phyloP scores from a whole-genome alignment of 176 grass and related monocot genomes.

The Tuctoria greenei region DNA sequence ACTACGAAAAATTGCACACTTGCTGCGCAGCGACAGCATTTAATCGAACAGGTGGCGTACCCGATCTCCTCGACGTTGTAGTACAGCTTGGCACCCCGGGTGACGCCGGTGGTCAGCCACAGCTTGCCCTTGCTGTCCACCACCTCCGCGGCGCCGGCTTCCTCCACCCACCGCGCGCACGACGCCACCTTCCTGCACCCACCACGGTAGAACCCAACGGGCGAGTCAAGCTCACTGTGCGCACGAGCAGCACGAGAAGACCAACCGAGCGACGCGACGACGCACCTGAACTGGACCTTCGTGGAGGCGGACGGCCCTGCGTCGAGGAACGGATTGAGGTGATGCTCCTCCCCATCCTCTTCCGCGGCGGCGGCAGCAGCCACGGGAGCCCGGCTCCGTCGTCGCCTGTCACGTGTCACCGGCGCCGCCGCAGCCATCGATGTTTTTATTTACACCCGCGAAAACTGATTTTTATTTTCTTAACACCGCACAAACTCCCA shows the following conservation, averaged over 20 bases:
- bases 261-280: neutral
- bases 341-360: conserved; percentile 56
- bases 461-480: neutral
- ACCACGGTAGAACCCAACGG: neutral
- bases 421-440: neutral
- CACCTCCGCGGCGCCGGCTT: conserved; percentile 60
- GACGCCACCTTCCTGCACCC: conserved; percentile 58
- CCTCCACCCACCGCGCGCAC: conserved; percentile 67
- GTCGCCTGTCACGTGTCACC: neutral
- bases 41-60: conserved; percentile 43
- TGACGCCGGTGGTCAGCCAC: conserved; percentile 71
- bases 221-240: neutral
- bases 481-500: neutral
- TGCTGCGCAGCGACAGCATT: neutral
- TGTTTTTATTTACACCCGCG: neutral
- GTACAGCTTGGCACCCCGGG: conserved; percentile 53
- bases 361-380: neutral
- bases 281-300: conserved; percentile 50
- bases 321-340: conserved; percentile 51
- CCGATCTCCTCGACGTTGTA: conserved; percentile 89
- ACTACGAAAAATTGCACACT: neutral
- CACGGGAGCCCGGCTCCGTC: neutral
- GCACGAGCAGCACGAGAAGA: neutral
- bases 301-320: conserved; percentile 6
- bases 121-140: conserved; percentile 73